Evolutionary conservation across 495 filamentous ascomycete genomes (phyloP).

Genomic region (Lepraria neglecta): DNA sequence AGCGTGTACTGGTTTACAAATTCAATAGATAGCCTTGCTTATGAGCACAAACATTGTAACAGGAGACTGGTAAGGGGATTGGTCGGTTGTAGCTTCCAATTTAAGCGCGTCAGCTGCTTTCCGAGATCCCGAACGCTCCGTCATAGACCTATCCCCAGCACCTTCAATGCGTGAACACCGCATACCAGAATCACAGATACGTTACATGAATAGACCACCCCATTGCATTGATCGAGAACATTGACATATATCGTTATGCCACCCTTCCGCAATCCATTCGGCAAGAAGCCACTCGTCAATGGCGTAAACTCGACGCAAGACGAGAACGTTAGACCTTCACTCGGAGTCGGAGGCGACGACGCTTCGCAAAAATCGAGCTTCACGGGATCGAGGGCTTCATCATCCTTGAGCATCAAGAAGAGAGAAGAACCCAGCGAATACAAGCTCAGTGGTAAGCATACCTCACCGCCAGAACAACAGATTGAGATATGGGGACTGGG

Average conservation of each 20-base stretch:
- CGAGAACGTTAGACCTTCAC: constrained; percentile 49
- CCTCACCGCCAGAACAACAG: background rate
- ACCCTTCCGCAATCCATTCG: constrained; percentile 69
- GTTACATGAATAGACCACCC: background rate
- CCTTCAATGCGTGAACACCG: background rate
- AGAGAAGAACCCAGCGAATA: constrained; percentile 63
- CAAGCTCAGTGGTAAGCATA: constrained; percentile 70
- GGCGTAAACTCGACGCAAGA: constrained; percentile 40
- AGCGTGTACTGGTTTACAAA: too few relatives aligned
- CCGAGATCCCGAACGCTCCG: constrained; percentile 9
- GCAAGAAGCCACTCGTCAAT: constrained; percentile 49
- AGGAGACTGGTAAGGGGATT: background rate
- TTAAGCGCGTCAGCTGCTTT: constrained; percentile 1
- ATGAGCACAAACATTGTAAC: background rate
- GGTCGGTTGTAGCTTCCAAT: constrained; percentile 2
- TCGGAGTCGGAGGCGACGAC: constrained; percentile 44
- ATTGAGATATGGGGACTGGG: background rate
- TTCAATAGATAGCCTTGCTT: background rate
- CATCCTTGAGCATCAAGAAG: constrained; percentile 55
- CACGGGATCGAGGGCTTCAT: constrained; percentile 49
- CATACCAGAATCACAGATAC: background rate
- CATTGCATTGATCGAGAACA: constrained; percentile 11
- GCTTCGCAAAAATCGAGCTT: constrained; percentile 39
- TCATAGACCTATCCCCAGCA: background rate
- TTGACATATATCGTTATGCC: constrained; percentile 47